Evolutionary conservation across 2,329 filamentous ascomycete species (phyloP).

Genomic region (Penicillium digitatum): DNA sequence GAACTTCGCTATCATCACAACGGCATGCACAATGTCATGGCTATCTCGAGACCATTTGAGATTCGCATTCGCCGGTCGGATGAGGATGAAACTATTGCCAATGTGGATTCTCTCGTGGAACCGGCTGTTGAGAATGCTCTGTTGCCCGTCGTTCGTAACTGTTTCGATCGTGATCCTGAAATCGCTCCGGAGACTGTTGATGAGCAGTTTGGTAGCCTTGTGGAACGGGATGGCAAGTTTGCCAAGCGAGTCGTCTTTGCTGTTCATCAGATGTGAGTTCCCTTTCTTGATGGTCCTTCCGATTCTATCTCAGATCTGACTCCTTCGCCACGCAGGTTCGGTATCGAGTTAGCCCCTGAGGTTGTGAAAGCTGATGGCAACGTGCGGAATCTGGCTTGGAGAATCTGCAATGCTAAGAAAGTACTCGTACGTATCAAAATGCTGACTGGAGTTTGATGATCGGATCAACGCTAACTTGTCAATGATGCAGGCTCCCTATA

Average conservation of each 20-base stretch:
- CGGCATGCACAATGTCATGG: slow-evolving; percentile 88
- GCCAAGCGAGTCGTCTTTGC: slow-evolving; percentile 88
- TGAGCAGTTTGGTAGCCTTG: slow-evolving; percentile 77
- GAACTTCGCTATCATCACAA: slow-evolving; percentile 97
- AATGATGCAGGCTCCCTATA: slow-evolving; percentile 60
- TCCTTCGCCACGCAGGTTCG: slow-evolving; percentile 55
- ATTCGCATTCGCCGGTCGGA: slow-evolving; percentile 78
- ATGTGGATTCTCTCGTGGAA: slow-evolving; percentile 60
- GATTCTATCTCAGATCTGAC: slow-evolving; percentile 9
- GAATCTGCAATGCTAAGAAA: slow-evolving; percentile 92
- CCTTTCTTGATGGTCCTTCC: background rate
- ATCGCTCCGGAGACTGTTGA: slow-evolving; percentile 77
- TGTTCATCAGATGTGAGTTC: slow-evolving; percentile 77
- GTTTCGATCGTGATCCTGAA: slow-evolving; percentile 85
- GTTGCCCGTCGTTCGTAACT: slow-evolving; percentile 81
- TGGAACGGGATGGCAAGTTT: slow-evolving; percentile 85
- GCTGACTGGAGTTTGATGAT: background rate
- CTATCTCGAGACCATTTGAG: slow-evolving; percentile 89
- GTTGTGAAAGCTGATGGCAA: slow-evolving; percentile 91
- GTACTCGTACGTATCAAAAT: slow-evolving; percentile 65
- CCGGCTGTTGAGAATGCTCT: slow-evolving; percentile 70
- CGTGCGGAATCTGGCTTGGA: slow-evolving; percentile 85
- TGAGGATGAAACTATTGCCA: slow-evolving; percentile 62
- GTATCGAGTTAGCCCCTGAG: slow-evolving; percentile 87
- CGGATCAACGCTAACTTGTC: slow-evolving; percentile 7